phyloP scores from a whole-genome alignment of 305 asterid genomes.

The Striga hermonthica region DNA sequence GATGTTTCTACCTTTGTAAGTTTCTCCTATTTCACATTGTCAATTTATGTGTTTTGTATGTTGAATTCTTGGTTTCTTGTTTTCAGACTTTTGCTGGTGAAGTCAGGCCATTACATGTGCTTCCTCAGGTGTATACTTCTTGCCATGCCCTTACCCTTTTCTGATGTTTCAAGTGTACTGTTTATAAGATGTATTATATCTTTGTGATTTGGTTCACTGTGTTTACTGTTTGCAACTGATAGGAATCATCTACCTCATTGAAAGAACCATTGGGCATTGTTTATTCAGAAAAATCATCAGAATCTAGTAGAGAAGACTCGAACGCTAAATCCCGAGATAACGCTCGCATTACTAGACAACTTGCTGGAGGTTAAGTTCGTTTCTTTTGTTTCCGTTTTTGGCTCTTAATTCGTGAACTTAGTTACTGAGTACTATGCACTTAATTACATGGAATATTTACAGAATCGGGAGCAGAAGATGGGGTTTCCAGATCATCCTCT shows the following conservation, averaged over 20 bases:
- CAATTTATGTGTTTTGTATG: not conserved
- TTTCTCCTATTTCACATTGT: slow-evolving; percentile 3
- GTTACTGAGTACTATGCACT: slow-evolving; percentile 15
- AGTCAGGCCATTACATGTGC: slow-evolving; percentile 64
- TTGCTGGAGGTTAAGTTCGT: slow-evolving; percentile 51
- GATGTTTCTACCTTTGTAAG: slow-evolving; percentile 73
- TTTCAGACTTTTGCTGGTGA: slow-evolving; percentile 74
- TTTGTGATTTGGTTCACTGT: slow-evolving; percentile 26
- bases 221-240: slow-evolving; percentile 16
- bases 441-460: slow-evolving; percentile 25
- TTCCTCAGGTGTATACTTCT: slow-evolving; percentile 67
- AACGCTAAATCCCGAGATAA: slow-evolving; percentile 44
- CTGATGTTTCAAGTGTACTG: not conserved
- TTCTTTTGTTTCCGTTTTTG: not conserved
- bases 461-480: slow-evolving; percentile 45
- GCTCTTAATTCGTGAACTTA: slow-evolving; percentile 1
- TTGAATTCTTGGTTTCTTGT: slow-evolving; percentile 24
- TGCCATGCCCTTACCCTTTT: slow-evolving; percentile 23
- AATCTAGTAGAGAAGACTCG: slow-evolving; percentile 37
- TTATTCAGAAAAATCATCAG: slow-evolving; percentile 43
- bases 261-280: slow-evolving; percentile 67
- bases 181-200: slow-evolving; percentile 28
- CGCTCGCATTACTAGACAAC: slow-evolving; percentile 62
- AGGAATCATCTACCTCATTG: slow-evolving; percentile 58
- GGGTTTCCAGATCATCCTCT: slow-evolving; percentile 24